A percentile compares a stretch with the other conserved stretches of the same genome.
phyloP scores from a whole-genome alignment of 73 alveolate genomes.

The Paramecium sonneborni region DNA sequence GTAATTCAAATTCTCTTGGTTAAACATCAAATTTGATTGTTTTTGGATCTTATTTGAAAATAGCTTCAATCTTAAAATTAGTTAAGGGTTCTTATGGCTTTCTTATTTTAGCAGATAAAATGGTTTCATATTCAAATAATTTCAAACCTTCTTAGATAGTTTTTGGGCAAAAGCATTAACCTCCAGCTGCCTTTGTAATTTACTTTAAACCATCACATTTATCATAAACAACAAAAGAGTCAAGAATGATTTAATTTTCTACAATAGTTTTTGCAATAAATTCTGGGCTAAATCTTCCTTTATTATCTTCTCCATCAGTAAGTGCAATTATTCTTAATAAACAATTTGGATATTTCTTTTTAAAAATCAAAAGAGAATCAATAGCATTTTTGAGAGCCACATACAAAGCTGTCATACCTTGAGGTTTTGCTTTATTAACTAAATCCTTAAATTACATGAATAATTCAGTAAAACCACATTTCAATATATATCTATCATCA shows the following conservation, averaged over 20 bases:
- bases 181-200: slow-evolving; percentile 67
- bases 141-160: slow-evolving; percentile 62
- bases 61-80: neutral
- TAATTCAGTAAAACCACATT: slow-evolving; percentile 67
- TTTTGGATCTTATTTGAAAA: neutral
- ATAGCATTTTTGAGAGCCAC: slow-evolving; percentile 63
- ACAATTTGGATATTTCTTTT: slow-evolving; percentile 67
- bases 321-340: slow-evolving; percentile 63
- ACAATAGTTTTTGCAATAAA: slow-evolving; percentile 52
- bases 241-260: slow-evolving; percentile 61
- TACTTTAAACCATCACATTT: slow-evolving; percentile 64
- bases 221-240: slow-evolving; percentile 67
- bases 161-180: slow-evolving; percentile 67
- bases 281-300: neutral
- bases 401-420: slow-evolving; percentile 66
- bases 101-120: slow-evolving; percentile 60
- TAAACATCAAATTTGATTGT: slow-evolving; percentile 40
- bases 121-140: slow-evolving; percentile 68
- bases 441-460: slow-evolving; percentile 56
- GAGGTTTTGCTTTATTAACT: slow-evolving; percentile 52
- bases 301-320: slow-evolving; percentile 73
- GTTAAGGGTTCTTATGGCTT: neutral
- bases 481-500: slow-evolving; percentile 38
- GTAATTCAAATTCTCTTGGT: slow-evolving; percentile 54
- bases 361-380: slow-evolving; percentile 34